Evolutionary conservation across 2,329 filamentous ascomycete species (phyloP), one percentile per base, ranked within the genome.

Genomic region (Colletotrichum karsti): DNA sequence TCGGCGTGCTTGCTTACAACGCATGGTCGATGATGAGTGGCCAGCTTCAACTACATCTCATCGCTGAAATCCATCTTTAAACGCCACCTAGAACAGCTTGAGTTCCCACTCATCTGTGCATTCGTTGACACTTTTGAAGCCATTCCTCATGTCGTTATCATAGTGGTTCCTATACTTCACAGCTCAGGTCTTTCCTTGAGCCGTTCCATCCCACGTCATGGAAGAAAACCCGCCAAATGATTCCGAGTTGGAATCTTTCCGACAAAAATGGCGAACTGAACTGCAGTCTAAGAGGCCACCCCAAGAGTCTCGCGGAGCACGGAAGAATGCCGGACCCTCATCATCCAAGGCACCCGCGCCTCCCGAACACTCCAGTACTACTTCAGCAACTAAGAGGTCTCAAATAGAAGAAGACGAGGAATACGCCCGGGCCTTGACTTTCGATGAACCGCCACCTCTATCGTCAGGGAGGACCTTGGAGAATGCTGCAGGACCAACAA

Each of bases 201-300:
- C 24, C 37, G 33, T n/a, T 1, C 33, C 37, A 13, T 5, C 33
- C 39, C 39, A 20, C 13, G 28, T 13, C 26, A 70, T 70, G 59
- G 56, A 54, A 20, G 54, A 58, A n/a, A 50, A 70, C 20, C 67
- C 69, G 72, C 65, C 65, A 24, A 80, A 84, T 53, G 86, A 89
- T 77, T 86, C 91, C 56, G 94, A 97, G 79, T 88, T 98, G 68
- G 93, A 97, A 79, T 91, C 88, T 50, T 98, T 98, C 81, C 91
- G 95, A 72, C 88, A 89, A 75, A 87, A 94, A 84, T 98, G 95
- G 95, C 89, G 90, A 67, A 91, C 93, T 73, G 95, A 98, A 77
- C 92, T 97, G 7, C 76, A 83, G 54, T 79, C 80, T 3, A 83
- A 76, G 69, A 75, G 79, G 59, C 30, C 75, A 71, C n/a, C 22